Percentiles rank a stretch among this genome's conserved stretches.
phyloP scores from a whole-genome alignment of 768 basidiomycete species.

The Panaeolus cyanescens region DNA sequence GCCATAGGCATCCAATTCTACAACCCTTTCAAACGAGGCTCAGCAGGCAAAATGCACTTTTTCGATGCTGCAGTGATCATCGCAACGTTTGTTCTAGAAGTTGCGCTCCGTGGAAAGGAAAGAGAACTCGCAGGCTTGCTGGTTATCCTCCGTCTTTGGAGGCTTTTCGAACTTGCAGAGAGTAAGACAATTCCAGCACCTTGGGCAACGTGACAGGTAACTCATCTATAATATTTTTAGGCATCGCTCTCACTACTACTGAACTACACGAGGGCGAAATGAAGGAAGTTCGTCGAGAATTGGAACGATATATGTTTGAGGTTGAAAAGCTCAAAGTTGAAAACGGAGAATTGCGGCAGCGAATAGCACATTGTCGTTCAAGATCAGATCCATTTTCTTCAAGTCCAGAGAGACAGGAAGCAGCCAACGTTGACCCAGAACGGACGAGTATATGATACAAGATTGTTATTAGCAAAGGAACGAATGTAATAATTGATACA shows the following conservation, averaged over 20 bases:
- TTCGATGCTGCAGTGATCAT: conserved; percentile 76
- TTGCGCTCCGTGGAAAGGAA: conserved; percentile 66
- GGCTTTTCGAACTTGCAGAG: conserved; percentile 73
- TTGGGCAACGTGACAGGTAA: too few relatives aligned
- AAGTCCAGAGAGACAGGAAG: not conserved
- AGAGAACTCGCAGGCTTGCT: conserved; percentile 72
- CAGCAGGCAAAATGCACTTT: conserved; percentile 65
- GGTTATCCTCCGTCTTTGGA: conserved; percentile 77
- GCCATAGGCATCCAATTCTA: conserved; percentile 64
- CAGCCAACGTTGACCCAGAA: not conserved
- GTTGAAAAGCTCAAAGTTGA: conserved; percentile 51
- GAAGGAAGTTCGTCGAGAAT: conserved; percentile 50
- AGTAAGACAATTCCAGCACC: too few relatives aligned
- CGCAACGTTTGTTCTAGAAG: conserved; percentile 74
- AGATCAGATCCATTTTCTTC: not conserved
- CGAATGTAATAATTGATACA: not conserved
- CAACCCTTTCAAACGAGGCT: conserved; percentile 56
- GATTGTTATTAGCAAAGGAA: not conserved
- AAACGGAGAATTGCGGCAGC: conserved; percentile 51
- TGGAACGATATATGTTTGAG: conserved; percentile 45
- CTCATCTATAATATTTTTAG: conserved; percentile 33
- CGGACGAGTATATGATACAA: not conserved
- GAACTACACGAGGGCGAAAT: conserved; percentile 62
- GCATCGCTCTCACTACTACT: conserved; percentile 74
- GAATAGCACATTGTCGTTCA: conserved; percentile 22